Conservation (phyloP, 2,329 filamentous ascomycete species). For the Scedosporium boydii region DNA sequence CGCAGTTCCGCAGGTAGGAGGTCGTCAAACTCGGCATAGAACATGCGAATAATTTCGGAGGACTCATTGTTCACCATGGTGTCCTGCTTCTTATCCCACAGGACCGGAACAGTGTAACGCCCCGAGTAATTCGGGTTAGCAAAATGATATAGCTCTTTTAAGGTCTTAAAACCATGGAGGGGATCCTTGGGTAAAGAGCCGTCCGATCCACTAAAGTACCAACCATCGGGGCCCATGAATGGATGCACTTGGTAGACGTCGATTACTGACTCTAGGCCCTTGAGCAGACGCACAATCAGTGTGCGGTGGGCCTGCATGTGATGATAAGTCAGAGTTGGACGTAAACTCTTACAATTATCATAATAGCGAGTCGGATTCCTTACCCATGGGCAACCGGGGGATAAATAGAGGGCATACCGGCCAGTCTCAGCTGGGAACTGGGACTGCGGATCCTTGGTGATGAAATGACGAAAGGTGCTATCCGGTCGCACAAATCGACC, state of each 20-base stretch:
- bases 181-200: constrained; percentile 44
- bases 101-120: constrained; percentile 63
- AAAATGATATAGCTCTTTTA: constrained; percentile 62
- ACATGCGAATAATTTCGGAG: constrained; percentile 75
- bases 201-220: constrained; percentile 40
- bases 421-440: constrained; percentile 48
- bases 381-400: constrained; percentile 55
- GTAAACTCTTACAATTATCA: too few relatives aligned
- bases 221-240: constrained; percentile 49
- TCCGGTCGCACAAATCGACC: constrained; percentile 43
- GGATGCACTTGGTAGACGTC: constrained; percentile 60
- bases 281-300: constrained; percentile 62
- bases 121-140: constrained; percentile 58
- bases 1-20: constrained; percentile 41
- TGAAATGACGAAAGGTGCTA: constrained; percentile 43
- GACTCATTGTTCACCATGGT: constrained; percentile 77
- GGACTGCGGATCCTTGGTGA: constrained; percentile 41
- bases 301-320: constrained; percentile 55
- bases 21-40: constrained; percentile 64
- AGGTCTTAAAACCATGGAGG: constrained; percentile 54
- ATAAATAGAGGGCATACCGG: constrained; percentile 53
- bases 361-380: background rate
- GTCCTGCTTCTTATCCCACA: constrained; percentile 60
- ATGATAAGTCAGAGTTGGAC: background rate
- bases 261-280: constrained; percentile 63